These are phyloP conservation scores for Staphylotrichum longicolle DNA, from an alignment of 495 filamentous ascomycete species.

Conservation along the genomic window DNA sequence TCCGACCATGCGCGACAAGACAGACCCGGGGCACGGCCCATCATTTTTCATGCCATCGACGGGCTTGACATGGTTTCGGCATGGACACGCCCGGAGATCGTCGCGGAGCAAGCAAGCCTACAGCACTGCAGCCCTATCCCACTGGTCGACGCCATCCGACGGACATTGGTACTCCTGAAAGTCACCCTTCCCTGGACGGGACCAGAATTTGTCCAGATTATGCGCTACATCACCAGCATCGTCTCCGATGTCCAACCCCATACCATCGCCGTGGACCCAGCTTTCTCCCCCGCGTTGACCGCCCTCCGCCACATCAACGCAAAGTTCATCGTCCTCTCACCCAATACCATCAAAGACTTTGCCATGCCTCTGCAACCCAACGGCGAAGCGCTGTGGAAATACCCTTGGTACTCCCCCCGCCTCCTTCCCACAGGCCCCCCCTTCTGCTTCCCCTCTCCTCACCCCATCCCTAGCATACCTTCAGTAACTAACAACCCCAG, in stretches of 20 bases:
- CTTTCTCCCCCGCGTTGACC: slow-evolving; percentile 51
- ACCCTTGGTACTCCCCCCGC: slow-evolving; percentile 12
- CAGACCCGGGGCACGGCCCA: slow-evolving; percentile 25
- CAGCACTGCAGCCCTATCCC: background rate
- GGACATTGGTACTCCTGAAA: slow-evolving; percentile 26
- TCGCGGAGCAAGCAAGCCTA: slow-evolving; percentile 5
- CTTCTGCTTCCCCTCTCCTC: background rate
- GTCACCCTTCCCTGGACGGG: slow-evolving; percentile 43
- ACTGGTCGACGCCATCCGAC: slow-evolving; percentile 38
- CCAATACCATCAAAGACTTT: slow-evolving; percentile 45
- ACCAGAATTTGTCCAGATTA: slow-evolving; percentile 50
- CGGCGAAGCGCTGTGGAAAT: slow-evolving; percentile 41
- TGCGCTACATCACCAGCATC: slow-evolving; percentile 45
- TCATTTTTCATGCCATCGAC: slow-evolving; percentile 36
- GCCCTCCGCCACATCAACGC: slow-evolving; percentile 40
- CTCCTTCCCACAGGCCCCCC: background rate
- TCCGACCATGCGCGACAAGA: slow-evolving; percentile 29
- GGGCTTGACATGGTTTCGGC: slow-evolving; percentile 39
- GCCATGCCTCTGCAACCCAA: slow-evolving; percentile 37
- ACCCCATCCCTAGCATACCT: no score
- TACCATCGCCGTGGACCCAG: slow-evolving; percentile 50
- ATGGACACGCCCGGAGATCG: slow-evolving; percentile 32
- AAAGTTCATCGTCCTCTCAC: slow-evolving; percentile 40
- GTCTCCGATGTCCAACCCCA: slow-evolving; percentile 41
- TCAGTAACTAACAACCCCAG: background rate